Evolutionary conservation across 768 basidiomycete species (phyloP).

Genomic region (Termitomyces heimii): DNA sequence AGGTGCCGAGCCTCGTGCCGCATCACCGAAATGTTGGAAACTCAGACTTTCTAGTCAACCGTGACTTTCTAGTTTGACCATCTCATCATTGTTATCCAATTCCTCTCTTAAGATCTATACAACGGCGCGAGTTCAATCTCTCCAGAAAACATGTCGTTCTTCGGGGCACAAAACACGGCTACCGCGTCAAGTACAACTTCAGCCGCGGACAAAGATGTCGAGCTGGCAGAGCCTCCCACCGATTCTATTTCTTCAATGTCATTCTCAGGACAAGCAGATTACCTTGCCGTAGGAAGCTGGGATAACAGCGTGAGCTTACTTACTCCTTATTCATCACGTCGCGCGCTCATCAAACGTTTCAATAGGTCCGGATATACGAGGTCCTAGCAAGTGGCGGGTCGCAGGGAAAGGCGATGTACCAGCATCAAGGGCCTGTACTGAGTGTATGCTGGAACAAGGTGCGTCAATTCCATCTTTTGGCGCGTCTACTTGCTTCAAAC

Average conservation of each 20-base stretch:
- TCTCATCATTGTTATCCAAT: not conserved
- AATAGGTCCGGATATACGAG: slow-evolving; percentile 88
- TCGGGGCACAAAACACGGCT: slow-evolving; percentile 8
- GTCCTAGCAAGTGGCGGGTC: slow-evolving; percentile 75
- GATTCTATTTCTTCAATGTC: slow-evolving; percentile 85
- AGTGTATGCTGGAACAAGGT: slow-evolving; percentile 91
- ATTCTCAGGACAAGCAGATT: slow-evolving; percentile 83
- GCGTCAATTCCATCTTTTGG: slow-evolving; percentile 16
- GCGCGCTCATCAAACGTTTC: slow-evolving; percentile 8
- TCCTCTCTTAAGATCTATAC: not conserved
- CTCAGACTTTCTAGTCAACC: slow-evolving; percentile 1
- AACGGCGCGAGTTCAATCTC: not conserved
- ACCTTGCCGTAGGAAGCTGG: slow-evolving; percentile 92
- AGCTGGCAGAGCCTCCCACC: slow-evolving; percentile 71
- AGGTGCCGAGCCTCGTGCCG: not conserved
- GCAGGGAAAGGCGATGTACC: slow-evolving; percentile 86
- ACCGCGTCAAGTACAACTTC: slow-evolving; percentile 7
- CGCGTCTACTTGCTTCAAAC: slow-evolving; percentile 5
- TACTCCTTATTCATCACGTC: not conserved
- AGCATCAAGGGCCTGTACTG: slow-evolving; percentile 86
- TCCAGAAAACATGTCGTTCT: slow-evolving; percentile 12
- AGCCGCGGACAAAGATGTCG: slow-evolving; percentile 45
- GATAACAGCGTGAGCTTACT: slow-evolving; percentile 72
- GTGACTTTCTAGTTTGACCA: not conserved
- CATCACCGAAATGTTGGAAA: slow-evolving; percentile 1